These are phyloP conservation scores for Musa schizocarpa DNA, from an alignment of 176 grass and related monocot species.

Conservation along the genomic window DNA sequence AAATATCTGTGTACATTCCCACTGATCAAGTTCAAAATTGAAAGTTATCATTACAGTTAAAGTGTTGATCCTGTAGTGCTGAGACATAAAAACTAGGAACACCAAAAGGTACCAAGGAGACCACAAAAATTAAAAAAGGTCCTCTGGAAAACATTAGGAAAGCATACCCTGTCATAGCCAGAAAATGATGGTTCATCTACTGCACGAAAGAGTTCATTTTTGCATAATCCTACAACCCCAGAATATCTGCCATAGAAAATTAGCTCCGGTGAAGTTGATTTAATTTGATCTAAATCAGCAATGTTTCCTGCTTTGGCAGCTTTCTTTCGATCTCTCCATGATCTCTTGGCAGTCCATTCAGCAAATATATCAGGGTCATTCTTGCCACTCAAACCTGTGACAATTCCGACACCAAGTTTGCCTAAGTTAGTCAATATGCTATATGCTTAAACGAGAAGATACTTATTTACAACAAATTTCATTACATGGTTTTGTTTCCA, in stretches of 20 bases:
- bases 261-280: slow-evolving; percentile 55
- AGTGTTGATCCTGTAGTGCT: neutral
- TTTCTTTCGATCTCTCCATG: slow-evolving; percentile 67
- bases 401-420: neutral
- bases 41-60: neutral
- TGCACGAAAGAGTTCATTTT: slow-evolving; percentile 37
- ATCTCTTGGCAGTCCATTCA: slow-evolving; percentile 71
- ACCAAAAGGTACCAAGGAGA: neutral
- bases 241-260: slow-evolving; percentile 94
- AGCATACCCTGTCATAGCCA: slow-evolving; percentile 81
- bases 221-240: slow-evolving; percentile 63
- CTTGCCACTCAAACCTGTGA: slow-evolving; percentile 27
- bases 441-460: slow-evolving; percentile 3
- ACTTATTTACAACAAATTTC: neutral
- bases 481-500: slow-evolving; percentile 8
- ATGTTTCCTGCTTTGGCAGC: slow-evolving; percentile 34
- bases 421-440: slow-evolving; percentile 7
- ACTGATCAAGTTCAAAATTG: too few relatives aligned
- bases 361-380: slow-evolving; percentile 36
- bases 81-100: neutral
- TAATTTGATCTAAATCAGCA: slow-evolving; percentile 24
- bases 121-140: neutral
- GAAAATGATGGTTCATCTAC: slow-evolving; percentile 38
- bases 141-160: neutral
- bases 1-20: too few relatives aligned